Conservation (phyloP, 148 eudicot genomes). For the Dianthus caryophyllus region DNA sequence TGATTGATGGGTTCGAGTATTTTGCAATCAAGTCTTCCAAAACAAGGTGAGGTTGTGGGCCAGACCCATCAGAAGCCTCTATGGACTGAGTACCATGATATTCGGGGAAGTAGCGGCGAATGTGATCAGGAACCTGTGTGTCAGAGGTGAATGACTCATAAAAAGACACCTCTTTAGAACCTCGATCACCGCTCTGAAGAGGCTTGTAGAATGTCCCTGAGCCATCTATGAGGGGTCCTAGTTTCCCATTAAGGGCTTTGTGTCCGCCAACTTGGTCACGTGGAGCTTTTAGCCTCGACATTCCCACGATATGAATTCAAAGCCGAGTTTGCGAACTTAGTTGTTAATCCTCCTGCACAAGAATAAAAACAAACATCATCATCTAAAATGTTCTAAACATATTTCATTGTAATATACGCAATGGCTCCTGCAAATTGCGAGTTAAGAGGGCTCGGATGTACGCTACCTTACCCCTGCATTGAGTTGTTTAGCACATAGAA, state of each 20-base stretch:
- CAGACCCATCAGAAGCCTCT: constrained; percentile 83
- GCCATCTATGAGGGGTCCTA: constrained; percentile 81
- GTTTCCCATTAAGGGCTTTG: constrained; percentile 53
- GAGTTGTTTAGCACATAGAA: too few relatives aligned
- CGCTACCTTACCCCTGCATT: too few relatives aligned
- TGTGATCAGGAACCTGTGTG: constrained; percentile 42
- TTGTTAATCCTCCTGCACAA: constrained; percentile 17
- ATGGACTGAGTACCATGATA: constrained; percentile 61
- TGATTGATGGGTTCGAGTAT: constrained; percentile 54
- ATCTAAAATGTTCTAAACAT: neutral
- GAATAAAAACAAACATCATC: neutral
- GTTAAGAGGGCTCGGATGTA: too few relatives aligned
- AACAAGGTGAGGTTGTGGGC: constrained; percentile 64
- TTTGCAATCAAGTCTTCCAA: constrained; percentile 46
- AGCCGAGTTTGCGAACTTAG: neutral
- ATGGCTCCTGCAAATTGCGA: neutral
- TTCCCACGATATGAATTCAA: neutral
- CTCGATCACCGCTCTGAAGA: constrained; percentile 74
- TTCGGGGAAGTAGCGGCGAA: constrained; percentile 63
- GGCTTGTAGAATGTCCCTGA: constrained; percentile 91
- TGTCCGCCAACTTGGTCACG: constrained; percentile 95
- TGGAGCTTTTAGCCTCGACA: constrained; percentile 54
- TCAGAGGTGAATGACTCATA: constrained; percentile 60
- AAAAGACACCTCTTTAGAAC: constrained; percentile 61
- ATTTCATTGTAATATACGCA: neutral